Percentiles rank a stretch among this genome's conserved stretches.
Evolutionary conservation across 495 filamentous ascomycete genomes (phyloP).

Genomic region (Podospora anserina): DNA sequence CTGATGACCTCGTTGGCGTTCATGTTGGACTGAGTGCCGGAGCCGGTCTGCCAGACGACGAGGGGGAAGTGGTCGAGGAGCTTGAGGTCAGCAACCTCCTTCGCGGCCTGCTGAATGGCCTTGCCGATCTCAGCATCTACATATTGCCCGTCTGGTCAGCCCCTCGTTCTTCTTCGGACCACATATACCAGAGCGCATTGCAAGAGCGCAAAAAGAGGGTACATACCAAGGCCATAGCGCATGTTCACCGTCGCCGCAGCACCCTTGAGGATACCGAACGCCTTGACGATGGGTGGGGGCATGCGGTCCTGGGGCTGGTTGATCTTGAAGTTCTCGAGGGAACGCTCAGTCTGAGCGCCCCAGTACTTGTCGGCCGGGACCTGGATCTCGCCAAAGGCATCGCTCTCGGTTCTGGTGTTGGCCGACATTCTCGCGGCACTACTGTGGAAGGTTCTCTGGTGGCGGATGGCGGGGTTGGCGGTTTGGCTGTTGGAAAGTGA

Average conservation of each 20-base stretch:
- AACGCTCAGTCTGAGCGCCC: slow-evolving; percentile 98
- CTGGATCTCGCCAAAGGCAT: slow-evolving; percentile 96
- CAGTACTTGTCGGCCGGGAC: slow-evolving; percentile 95
- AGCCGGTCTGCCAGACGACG: slow-evolving; percentile 98
- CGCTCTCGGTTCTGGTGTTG: slow-evolving; percentile 75
- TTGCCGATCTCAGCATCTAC: slow-evolving; percentile 84
- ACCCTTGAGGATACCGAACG: slow-evolving; percentile 96
- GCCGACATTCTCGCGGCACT: slow-evolving; percentile 48
- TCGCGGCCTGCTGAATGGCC: slow-evolving; percentile 90
- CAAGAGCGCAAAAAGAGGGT: slow-evolving; percentile 13
- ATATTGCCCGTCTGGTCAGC: slow-evolving; percentile 17
- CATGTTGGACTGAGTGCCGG: slow-evolving; percentile 99
- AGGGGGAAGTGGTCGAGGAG: slow-evolving; percentile 97
- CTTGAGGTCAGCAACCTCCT: slow-evolving; percentile 90
- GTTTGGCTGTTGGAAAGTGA: slow-evolving; percentile 20
- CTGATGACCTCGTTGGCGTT: slow-evolving; percentile 99
- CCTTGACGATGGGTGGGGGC: slow-evolving; percentile 86
- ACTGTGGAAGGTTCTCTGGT: slow-evolving; percentile 46
- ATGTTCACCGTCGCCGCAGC: slow-evolving; percentile 96
- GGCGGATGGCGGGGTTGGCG: slow-evolving; percentile 15
- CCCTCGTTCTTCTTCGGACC: not conserved
- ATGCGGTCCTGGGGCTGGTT: slow-evolving; percentile 99
- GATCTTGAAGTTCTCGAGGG: slow-evolving; percentile 95
- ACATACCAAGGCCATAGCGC: slow-evolving; percentile 85
- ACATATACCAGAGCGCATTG: not conserved